Percentiles rank a stretch among this genome's conserved stretches.
Evolutionary conservation across 106 monocot species (phyloP).

Genomic region (Dendrobium nobile): DNA sequence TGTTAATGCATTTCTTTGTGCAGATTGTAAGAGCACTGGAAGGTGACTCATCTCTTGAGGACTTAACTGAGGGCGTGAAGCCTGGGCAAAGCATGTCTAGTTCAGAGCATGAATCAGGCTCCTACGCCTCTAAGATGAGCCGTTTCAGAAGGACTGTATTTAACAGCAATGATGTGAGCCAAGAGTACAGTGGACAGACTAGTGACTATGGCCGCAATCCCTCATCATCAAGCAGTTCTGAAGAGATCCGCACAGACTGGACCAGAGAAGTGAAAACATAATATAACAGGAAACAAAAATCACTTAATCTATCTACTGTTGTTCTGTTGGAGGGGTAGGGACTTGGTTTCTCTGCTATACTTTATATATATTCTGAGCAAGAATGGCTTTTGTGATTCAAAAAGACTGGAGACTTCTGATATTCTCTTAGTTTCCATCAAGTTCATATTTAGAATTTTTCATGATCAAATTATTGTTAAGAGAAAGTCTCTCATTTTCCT

Average conservation of each 20-base stretch:
- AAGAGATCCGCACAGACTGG: background rate
- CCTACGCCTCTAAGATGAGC: slow-evolving; percentile 45
- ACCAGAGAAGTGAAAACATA: too few species aligned
- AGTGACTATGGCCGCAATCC: slow-evolving; percentile 49
- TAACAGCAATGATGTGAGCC: slow-evolving; percentile 32
- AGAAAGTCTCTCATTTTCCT: too few species aligned
- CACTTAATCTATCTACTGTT: too few species aligned
- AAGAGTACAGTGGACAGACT: slow-evolving; percentile 37
- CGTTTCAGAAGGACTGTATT: slow-evolving; percentile 39
- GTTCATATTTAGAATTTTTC: too few species aligned
- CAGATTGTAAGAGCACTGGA: slow-evolving; percentile 68
- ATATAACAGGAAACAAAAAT: too few species aligned
- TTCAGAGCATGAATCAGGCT: slow-evolving; percentile 43
- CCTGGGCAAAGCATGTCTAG: slow-evolving; percentile 46
- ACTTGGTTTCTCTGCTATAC: too few species aligned
- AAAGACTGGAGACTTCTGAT: too few species aligned
- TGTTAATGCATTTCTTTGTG: background rate
- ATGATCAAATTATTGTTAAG: too few species aligned
- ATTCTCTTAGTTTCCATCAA: too few species aligned
- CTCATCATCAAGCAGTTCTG: slow-evolving; percentile 26
- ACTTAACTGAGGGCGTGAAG: slow-evolving; percentile 52
- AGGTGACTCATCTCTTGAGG: slow-evolving; percentile 57
- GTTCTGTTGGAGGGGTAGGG: too few species aligned
- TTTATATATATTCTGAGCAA: too few species aligned
- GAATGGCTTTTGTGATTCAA: too few species aligned